Evolutionary conservation across 768 basidiomycete genomes (phyloP).

Genomic region (Pleurotus salmoneostramineus): DNA sequence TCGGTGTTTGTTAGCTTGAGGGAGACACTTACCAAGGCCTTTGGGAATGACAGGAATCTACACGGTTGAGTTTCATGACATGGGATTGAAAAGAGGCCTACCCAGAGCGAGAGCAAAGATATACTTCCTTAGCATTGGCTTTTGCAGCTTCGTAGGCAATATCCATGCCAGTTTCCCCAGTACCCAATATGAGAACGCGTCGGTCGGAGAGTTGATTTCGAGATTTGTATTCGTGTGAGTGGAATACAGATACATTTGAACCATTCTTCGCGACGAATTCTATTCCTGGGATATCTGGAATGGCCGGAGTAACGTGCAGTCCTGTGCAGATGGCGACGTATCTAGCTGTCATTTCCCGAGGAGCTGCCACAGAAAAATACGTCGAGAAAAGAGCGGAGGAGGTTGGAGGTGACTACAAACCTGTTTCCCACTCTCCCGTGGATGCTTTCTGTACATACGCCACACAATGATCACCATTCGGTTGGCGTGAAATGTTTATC

Average conservation of each 20-base stretch:
- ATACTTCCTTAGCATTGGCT: conserved; percentile 46
- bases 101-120: conserved; percentile 50
- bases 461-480: conserved; percentile 31
- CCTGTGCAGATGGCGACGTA: conserved; percentile 52
- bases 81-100: conserved; percentile 12
- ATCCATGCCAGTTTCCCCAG: conserved; percentile 64
- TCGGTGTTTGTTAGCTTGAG: too few species aligned
- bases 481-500: conserved; percentile 28
- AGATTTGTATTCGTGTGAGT: conserved; percentile 50
- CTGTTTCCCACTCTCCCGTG: conserved; percentile 23
- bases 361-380: conserved; percentile 13
- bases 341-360: conserved; percentile 26
- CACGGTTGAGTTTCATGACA: background rate
- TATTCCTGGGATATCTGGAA: conserved; percentile 47
- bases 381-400: background rate
- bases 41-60: conserved; percentile 57
- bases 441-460: conserved; percentile 22
- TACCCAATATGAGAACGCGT: conserved; percentile 52
- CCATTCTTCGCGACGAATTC: conserved; percentile 26
- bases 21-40: conserved; percentile 35
- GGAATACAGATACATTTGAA: conserved; percentile 27
- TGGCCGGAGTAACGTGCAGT: conserved; percentile 49
- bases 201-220: conserved; percentile 39
- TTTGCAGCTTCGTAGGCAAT: conserved; percentile 47
- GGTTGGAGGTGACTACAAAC: conserved; percentile 13